Evolutionary conservation across 306 rosid species (phyloP).

Genomic region (Acacia acuminata): DNA sequence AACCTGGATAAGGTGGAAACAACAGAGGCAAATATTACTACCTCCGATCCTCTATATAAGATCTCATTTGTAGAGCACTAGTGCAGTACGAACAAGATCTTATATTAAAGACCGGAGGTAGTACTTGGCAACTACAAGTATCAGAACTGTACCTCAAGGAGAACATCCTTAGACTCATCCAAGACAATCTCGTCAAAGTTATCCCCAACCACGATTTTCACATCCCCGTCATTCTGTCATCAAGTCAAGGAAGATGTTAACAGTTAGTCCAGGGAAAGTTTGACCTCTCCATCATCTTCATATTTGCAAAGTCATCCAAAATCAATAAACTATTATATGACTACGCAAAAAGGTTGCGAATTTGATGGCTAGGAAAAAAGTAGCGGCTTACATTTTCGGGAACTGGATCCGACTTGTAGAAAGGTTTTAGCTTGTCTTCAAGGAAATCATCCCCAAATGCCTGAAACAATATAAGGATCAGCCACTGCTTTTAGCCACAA

Average conservation of each 20-base stretch:
- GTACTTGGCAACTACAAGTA: conserved; percentile 5
- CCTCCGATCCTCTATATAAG: too few species aligned
- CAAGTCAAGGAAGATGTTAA: not conserved
- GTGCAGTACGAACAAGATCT: too few species aligned
- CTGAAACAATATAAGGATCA: conserved; percentile 39
- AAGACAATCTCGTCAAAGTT: conserved; percentile 87
- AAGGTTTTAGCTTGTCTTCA: conserved; percentile 89
- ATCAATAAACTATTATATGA: not conserved
- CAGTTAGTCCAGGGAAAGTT: not conserved
- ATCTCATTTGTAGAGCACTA: too few species aligned
- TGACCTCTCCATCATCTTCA: not conserved
- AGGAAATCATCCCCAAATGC: conserved; percentile 81
- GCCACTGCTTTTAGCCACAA: conserved; percentile 29
- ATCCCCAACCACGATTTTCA: conserved; percentile 88
- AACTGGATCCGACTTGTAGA: conserved; percentile 87
- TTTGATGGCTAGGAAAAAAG: conserved; percentile 10
- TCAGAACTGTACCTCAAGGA: conserved; percentile 73
- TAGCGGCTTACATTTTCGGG: conserved; percentile 72
- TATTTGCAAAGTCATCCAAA: not conserved
- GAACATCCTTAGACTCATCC: conserved; percentile 97
- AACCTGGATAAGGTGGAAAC: conserved; percentile 21
- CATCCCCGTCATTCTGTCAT: conserved; percentile 78
- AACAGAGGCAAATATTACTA: not conserved
- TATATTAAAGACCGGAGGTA: too few species aligned
- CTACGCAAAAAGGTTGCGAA: not conserved